Base-by-base conservation (phyloP, 768 basidiomycete genomes). In the Boletus rufocinnamomeus region DNA sequence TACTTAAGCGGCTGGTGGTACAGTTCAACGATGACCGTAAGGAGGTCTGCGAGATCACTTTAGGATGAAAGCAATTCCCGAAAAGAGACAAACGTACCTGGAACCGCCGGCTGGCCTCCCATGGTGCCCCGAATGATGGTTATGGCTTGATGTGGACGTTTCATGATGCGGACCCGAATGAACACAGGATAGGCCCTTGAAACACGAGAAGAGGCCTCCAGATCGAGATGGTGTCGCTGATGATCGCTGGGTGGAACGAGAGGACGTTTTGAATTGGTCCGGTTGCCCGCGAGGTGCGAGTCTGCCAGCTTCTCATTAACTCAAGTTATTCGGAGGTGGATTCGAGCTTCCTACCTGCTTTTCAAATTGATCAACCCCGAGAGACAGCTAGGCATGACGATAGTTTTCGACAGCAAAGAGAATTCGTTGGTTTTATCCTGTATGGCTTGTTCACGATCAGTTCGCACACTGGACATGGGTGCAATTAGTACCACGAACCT, bases 221-320 rank as follows among this genome's bases (percentile, higher is more conserved):
- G 48, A 23, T 17, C 19, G 43, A 27, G 6, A n/a, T 0, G 13
- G n/a, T 21, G 27, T 5, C 2, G 2, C 17, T 13, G 4, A 13
- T 54, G 30, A 13, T 1, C 7, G 7, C 19, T 48, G 28, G 48
- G 17, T 2, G 14, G 30, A 32, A 9, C 7, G 25, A 16, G 10
- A 1, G 16, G 35, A 4, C n/a, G 41, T 2, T 8, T 21, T 1
- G 7, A 4, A 1, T 2, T 28, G 3, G 1, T n/a, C 17, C 19
- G 13, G 40, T 38, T 23, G 2, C 1, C 59, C 59, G 17, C 59
- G 63, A 37, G 55, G 21, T 3, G 25, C 38, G 14, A 52, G 56
- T 1, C 63, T 66, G 17, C n/a, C 47, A 48, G 17, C 8, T 6
- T 35, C 3, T 37, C 19, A 32, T 55, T 21, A 52, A 23, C 4